Evolutionary conservation across 805 yeast species (phyloP).

Genomic region (Candida golubevii): DNA sequence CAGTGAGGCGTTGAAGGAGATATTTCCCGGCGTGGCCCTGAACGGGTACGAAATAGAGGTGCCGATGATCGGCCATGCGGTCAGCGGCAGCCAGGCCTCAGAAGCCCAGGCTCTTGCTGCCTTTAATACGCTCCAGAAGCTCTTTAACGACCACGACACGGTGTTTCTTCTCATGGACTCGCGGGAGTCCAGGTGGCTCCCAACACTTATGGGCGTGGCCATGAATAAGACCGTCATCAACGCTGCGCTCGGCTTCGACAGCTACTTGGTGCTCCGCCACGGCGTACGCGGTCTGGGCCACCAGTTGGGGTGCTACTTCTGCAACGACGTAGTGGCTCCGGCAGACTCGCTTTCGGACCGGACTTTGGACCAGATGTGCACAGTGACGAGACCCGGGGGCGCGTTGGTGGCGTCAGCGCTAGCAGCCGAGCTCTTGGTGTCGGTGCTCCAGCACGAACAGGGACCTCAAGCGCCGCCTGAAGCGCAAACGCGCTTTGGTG

Average conservation of each 20-base stretch:
- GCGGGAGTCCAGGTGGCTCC: slow-evolving; percentile 96
- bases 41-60: slow-evolving; percentile 65
- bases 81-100: slow-evolving; percentile 35
- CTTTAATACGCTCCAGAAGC: slow-evolving; percentile 46
- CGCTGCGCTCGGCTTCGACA: slow-evolving; percentile 94
- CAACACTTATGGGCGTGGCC: slow-evolving; percentile 73
- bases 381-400: slow-evolving; percentile 96
- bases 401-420: slow-evolving; percentile 83
- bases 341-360: slow-evolving; percentile 80
- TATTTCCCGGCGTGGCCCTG: slow-evolving; percentile 75
- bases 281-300: slow-evolving; percentile 22
- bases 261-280: slow-evolving; percentile 91
- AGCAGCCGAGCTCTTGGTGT: slow-evolving; percentile 79
- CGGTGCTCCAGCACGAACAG: slow-evolving; percentile 63
- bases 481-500: slow-evolving; percentile 49
- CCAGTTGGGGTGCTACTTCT: slow-evolving; percentile 89
- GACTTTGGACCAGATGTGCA: slow-evolving; percentile 96
- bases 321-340: slow-evolving; percentile 95
- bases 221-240: slow-evolving; percentile 73
- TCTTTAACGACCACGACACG: slow-evolving; percentile 68
- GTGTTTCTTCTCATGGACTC: slow-evolving; percentile 87
- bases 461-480: slow-evolving; percentile 42
- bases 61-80: slow-evolving; percentile 95
- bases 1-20: slow-evolving; percentile 61
- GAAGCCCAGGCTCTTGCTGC: slow-evolving; percentile 46